A percentile compares a stretch with the other conserved stretches of the same genome.
Conservation (phyloP, 805 yeast species). For the Hanseniaspora valbyensis region DNA sequence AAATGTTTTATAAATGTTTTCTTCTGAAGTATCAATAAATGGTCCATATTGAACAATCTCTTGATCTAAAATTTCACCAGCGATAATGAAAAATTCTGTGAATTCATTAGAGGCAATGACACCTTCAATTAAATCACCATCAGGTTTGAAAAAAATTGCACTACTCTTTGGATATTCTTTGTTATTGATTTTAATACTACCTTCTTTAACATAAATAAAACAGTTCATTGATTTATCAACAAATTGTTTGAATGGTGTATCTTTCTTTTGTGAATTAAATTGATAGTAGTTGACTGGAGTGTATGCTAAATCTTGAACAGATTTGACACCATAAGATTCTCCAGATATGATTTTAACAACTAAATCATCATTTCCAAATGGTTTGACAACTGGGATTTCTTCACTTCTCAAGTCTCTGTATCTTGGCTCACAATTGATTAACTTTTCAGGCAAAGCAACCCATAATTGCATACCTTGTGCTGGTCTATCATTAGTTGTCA, state of each 20-base stretch:
- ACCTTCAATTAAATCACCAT: constrained; percentile 55
- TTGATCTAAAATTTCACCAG: constrained; percentile 66
- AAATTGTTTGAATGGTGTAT: constrained; percentile 44
- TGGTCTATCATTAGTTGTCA: constrained; percentile 30
- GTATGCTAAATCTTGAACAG: constrained; percentile 63
- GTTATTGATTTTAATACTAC: constrained; percentile 42
- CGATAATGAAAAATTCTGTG: constrained; percentile 60
- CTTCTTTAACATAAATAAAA: constrained; percentile 57
- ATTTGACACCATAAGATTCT: constrained; percentile 60
- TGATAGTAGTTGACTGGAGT: constrained; percentile 71
- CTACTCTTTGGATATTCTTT: constrained; percentile 36
- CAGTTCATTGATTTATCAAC: constrained; percentile 53
- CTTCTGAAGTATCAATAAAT: constrained; percentile 65
- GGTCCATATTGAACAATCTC: constrained; percentile 82
- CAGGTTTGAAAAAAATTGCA: constrained; percentile 53
- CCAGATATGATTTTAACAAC: constrained; percentile 62
- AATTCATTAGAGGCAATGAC: constrained; percentile 34
- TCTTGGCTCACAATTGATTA: constrained; percentile 57
- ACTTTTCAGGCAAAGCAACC: constrained; percentile 65
- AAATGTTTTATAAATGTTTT: constrained; percentile 58
- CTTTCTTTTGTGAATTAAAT: constrained; percentile 54
- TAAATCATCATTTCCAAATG: constrained; percentile 52
- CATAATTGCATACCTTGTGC: constrained; percentile 70
- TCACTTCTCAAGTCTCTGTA: constrained; percentile 62
- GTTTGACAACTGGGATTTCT: constrained; percentile 61